Evolutionary conservation across 1,284 basidiomycete species (phyloP).

Genomic region (Mycosarcoma mackinlayi): DNA sequence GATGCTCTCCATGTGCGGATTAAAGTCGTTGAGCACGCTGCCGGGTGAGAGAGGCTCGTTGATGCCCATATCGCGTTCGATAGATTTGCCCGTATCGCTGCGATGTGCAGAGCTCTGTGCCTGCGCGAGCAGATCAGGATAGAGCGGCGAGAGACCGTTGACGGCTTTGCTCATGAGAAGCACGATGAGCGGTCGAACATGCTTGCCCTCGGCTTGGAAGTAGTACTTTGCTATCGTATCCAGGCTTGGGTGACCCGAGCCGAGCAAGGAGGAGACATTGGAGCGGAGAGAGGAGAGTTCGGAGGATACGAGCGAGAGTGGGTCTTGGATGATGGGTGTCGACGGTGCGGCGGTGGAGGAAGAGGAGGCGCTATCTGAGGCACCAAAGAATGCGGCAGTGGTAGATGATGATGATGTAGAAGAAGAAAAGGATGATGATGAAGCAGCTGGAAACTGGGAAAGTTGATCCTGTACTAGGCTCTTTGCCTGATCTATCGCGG

Average conservation of each 20-base stretch:
- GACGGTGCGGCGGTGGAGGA: constrained; percentile 9
- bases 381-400: constrained; percentile 39
- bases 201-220: constrained; percentile 79
- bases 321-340: constrained; percentile 50
- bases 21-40: constrained; percentile 85
- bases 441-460: constrained; percentile 25
- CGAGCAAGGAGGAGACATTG: constrained; percentile 82
- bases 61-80: constrained; percentile 69
- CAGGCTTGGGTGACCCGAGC: constrained; percentile 86
- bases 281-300: constrained; percentile 80
- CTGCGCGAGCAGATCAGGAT: constrained; percentile 67
- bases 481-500: constrained; percentile 45
- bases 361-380: constrained; percentile 13
- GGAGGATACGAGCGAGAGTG: constrained; percentile 56
- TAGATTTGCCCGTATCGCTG: constrained; percentile 57
- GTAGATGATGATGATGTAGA: constrained; percentile 18
- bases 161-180: constrained; percentile 91
- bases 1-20: constrained; percentile 71
- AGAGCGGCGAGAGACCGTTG: constrained; percentile 78
- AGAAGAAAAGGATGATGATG: constrained; percentile 15
- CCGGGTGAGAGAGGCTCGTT: constrained; percentile 78
- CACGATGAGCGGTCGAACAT: constrained; percentile 88
- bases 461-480: constrained; percentile 44
- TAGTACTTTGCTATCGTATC: constrained; percentile 92
- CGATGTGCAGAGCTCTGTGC: constrained; percentile 57